Conservation (phyloP, 257 asterid species). For the Lantana camara region DNA sequence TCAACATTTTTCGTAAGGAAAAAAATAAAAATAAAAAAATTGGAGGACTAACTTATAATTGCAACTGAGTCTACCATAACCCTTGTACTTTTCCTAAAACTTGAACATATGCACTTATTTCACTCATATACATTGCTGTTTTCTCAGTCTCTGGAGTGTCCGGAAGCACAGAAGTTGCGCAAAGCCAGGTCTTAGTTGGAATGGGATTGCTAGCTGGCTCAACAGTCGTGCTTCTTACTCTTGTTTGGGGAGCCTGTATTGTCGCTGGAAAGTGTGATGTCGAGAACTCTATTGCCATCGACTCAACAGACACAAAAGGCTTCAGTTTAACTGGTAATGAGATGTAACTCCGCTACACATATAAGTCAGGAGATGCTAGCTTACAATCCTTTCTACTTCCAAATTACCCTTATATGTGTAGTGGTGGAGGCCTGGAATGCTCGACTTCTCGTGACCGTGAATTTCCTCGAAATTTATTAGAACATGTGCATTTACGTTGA, state of each 20-base stretch:
- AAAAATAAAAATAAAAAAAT: too few relatives aligned
- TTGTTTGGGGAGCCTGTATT: constrained; percentile 88
- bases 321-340: constrained; percentile 83
- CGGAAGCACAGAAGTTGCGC: constrained; percentile 76
- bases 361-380: constrained; percentile 32
- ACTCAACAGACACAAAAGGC: constrained; percentile 58
- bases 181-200: constrained; percentile 93
- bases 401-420: background rate
- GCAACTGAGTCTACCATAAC: too few relatives aligned
- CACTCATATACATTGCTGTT: too few relatives aligned
- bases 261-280: constrained; percentile 82
- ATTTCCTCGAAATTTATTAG: background rate
- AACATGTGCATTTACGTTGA: constrained; percentile 3
- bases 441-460: too few relatives aligned
- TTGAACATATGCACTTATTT: too few relatives aligned
- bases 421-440: too few relatives aligned
- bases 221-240: constrained; percentile 89
- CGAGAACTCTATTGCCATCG: constrained; percentile 48
- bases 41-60: too few relatives aligned
- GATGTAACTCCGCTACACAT: too few relatives aligned
- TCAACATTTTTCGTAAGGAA: too few relatives aligned
- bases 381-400: constrained; percentile 14
- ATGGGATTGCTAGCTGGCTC: constrained; percentile 98
- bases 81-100: too few relatives aligned
- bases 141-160: constrained; percentile 85